phyloP scores from a whole-genome alignment of 2,329 filamentous ascomycete genomes.

The Xylariaceae sp. region DNA sequence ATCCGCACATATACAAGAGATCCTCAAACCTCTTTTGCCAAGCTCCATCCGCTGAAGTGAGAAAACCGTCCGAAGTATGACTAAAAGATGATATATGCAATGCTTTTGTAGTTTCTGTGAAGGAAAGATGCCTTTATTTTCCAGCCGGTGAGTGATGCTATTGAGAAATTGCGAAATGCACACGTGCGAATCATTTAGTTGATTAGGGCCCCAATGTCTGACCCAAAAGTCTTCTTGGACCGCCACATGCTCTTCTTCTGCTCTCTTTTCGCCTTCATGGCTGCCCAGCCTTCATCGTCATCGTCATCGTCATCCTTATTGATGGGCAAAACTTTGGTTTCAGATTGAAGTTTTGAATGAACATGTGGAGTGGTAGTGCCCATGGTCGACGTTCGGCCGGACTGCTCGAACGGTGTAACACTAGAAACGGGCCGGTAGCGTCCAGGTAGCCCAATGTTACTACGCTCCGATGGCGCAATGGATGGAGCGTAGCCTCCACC shows the following conservation, averaged over 20 bases:
- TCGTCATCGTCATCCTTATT: slow-evolving; percentile 62
- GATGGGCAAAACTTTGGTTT: slow-evolving; percentile 48
- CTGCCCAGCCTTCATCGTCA: slow-evolving; percentile 72
- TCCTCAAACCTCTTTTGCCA: slow-evolving; percentile 9
- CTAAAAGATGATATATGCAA: slow-evolving; percentile 18
- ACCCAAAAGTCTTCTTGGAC: slow-evolving; percentile 61
- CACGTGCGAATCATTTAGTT: slow-evolving; percentile 38
- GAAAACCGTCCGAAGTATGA: slow-evolving; percentile 13
- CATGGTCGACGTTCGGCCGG: slow-evolving; percentile 51
- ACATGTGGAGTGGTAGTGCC: slow-evolving; percentile 48
- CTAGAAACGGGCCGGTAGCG: slow-evolving; percentile 90
- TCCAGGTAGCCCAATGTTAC: slow-evolving; percentile 87
- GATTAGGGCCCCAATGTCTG: slow-evolving; percentile 56
- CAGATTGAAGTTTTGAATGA: slow-evolving; percentile 47
- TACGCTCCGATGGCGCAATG: slow-evolving; percentile 93
- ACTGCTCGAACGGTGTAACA: slow-evolving; percentile 47
- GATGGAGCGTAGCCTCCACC: slow-evolving; percentile 78
- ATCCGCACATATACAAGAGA: slow-evolving; percentile 26
- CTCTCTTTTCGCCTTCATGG: slow-evolving; percentile 72
- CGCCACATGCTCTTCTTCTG: slow-evolving; percentile 72
- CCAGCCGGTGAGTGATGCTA: slow-evolving; percentile 28
- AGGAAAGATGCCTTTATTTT: slow-evolving; percentile 30
- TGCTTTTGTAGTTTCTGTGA: slow-evolving; percentile 13
- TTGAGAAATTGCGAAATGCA: slow-evolving; percentile 29
- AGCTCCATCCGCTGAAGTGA: slow-evolving; percentile 4